Evolutionary conservation across 2,329 filamentous ascomycete genomes (phyloP).

Genomic region (Xylariales sp.): DNA sequence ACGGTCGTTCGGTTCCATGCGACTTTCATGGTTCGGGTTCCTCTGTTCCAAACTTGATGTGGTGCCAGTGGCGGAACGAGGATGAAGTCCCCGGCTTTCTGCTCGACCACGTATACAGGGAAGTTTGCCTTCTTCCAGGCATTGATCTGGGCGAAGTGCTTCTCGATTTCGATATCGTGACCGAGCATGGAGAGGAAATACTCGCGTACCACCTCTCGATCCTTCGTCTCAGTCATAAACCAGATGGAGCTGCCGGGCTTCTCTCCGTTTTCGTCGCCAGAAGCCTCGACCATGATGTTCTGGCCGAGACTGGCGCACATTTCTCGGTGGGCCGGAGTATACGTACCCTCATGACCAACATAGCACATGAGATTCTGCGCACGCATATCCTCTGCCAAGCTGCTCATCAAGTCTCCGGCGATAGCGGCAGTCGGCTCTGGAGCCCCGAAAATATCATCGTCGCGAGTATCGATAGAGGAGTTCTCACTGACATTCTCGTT

Average conservation of each 20-base stretch:
- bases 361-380: conserved; percentile 98
- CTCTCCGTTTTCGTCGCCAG: conserved; percentile 66
- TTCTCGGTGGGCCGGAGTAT: conserved; percentile 89
- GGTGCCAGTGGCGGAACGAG: conserved; percentile 88
- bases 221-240: conserved; percentile 98
- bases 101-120: conserved; percentile 87
- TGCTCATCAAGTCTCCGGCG: conserved; percentile 92
- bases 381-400: conserved; percentile 78
- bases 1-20: conserved; percentile 96
- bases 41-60: conserved; percentile 97
- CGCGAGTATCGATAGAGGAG: conserved; percentile 19
- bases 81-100: conserved; percentile 86
- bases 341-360: conserved; percentile 94
- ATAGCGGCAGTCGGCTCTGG: conserved; percentile 58
- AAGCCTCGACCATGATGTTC: conserved; percentile 97
- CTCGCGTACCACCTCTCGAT: conserved; percentile 83
- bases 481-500: conserved; percentile 64
- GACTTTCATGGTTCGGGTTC: conserved; percentile 93
- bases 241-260: conserved; percentile 87
- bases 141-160: conserved; percentile 92
- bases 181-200: conserved; percentile 91
- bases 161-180: conserved; percentile 94
- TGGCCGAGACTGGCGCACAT: conserved; percentile 97
- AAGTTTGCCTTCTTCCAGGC: conserved; percentile 95
- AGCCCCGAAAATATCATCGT: conserved; percentile 40